Percentiles rank a stretch among this genome's conserved stretches.
These are phyloP conservation scores for Amniculicola lignicola DNA, from an alignment of 495 filamentous ascomycete species.

Conservation along the genomic window DNA sequence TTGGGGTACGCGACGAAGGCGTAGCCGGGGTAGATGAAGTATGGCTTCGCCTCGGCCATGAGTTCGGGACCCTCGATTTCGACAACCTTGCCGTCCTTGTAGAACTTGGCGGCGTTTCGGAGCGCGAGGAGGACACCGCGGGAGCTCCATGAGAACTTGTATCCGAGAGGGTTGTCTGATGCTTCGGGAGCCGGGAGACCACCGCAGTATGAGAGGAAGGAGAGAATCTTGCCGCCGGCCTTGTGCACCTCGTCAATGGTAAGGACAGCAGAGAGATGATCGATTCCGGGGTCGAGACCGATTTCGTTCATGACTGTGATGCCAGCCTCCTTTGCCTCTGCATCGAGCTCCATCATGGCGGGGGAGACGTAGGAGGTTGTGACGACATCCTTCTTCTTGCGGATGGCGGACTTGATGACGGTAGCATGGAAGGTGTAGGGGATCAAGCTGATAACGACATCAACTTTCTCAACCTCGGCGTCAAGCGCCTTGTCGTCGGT, in stretches of 20 bases:
- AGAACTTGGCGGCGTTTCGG: slow-evolving; percentile 80
- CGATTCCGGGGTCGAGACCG: slow-evolving; percentile 64
- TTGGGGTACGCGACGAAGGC: slow-evolving; percentile 93
- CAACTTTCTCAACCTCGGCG: slow-evolving; percentile 69
- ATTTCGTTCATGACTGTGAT: slow-evolving; percentile 99
- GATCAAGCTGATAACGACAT: slow-evolving; percentile 66
- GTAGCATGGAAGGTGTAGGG: slow-evolving; percentile 88
- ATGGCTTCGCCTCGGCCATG: slow-evolving; percentile 86
- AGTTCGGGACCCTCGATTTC: slow-evolving; percentile 54
- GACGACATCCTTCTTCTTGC: slow-evolving; percentile 90
- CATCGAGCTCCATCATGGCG: slow-evolving; percentile 85
- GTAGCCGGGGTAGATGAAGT: slow-evolving; percentile 83
- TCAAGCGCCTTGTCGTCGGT: slow-evolving; percentile 70
- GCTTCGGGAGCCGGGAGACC: slow-evolving; percentile 79
- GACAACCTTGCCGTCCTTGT: slow-evolving; percentile 70
- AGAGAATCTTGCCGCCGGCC: slow-evolving; percentile 78
- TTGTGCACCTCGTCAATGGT: slow-evolving; percentile 80
- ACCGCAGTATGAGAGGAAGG: slow-evolving; percentile 86
- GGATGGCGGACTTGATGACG: slow-evolving; percentile 93
- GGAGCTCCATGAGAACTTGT: slow-evolving; percentile 77
- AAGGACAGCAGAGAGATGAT: slow-evolving; percentile 86
- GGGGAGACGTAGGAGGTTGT: slow-evolving; percentile 94
- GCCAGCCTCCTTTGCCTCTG: slow-evolving; percentile 79
- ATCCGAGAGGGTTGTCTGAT: slow-evolving; percentile 88
- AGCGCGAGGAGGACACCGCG: slow-evolving; percentile 86